These are phyloP conservation scores for Kingdonia uniflora DNA, from an alignment of 164 flowering plant species.

Conservation along the genomic window DNA sequence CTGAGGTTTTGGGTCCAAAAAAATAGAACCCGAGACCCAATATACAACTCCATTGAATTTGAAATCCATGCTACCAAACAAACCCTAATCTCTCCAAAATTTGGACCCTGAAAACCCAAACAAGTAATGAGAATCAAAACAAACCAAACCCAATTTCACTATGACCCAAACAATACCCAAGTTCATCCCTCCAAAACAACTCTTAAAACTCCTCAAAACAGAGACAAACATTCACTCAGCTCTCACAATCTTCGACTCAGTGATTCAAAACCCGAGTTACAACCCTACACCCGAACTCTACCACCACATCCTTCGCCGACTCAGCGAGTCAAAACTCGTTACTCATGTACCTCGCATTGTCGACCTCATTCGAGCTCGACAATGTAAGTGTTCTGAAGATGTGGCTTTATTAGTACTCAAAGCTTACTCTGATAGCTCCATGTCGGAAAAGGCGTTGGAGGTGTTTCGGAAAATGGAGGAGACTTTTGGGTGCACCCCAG, in stretches of 20 bases:
- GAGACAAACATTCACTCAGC: slow-evolving; percentile 41
- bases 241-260: slow-evolving; percentile 59
- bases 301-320: slow-evolving; percentile 59
- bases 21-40: too few species aligned
- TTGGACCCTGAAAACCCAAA: too few species aligned
- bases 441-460: slow-evolving; percentile 49
- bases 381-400: slow-evolving; percentile 55
- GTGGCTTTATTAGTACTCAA: slow-evolving; percentile 48
- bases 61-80: too few species aligned
- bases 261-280: slow-evolving; percentile 28
- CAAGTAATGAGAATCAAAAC: too few species aligned
- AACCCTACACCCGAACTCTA: slow-evolving; percentile 35
- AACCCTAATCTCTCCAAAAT: too few species aligned
- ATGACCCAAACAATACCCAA: slow-evolving; percentile 35
- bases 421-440: slow-evolving; percentile 36
- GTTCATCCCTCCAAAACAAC: slow-evolving; percentile 29
- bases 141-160: not conserved
- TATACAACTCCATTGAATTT: too few species aligned
- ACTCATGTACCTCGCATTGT: slow-evolving; percentile 36
- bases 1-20: too few species aligned
- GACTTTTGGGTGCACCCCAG: slow-evolving; percentile 61
- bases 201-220: slow-evolving; percentile 51
- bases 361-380: slow-evolving; percentile 35
- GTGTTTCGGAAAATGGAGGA: slow-evolving; percentile 47
- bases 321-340: slow-evolving; percentile 28